Percentiles rank a stretch among this genome's conserved stretches.
Evolutionary conservation across 176 grass and related monocot genomes (phyloP).

Genomic region (Rhipidocladum racemiflorum): DNA sequence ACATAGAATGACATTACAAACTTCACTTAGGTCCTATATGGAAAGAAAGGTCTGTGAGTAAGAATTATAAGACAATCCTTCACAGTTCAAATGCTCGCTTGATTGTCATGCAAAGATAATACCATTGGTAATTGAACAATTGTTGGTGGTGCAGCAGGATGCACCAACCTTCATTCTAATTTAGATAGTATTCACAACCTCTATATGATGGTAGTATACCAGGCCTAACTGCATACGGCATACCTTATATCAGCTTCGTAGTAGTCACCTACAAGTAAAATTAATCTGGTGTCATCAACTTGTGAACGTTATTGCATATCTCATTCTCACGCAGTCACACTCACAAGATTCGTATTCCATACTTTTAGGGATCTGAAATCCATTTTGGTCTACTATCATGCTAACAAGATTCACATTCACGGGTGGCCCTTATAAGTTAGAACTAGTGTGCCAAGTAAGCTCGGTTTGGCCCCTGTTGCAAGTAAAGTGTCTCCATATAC

Average conservation of each 20-base stretch:
- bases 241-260: slow-evolving; percentile 27
- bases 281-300: neutral
- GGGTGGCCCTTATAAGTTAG: neutral
- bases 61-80: neutral
- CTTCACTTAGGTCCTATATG: neutral
- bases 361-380: neutral
- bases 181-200: neutral
- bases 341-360: neutral
- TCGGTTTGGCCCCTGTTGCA: slow-evolving; percentile 4
- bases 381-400: neutral
- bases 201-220: neutral
- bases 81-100: slow-evolving; percentile 1
- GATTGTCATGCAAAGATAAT: slow-evolving; percentile 18
- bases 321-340: neutral
- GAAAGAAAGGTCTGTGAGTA: neutral
- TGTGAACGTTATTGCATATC: neutral
- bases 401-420: no score
- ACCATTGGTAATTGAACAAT: neutral
- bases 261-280: slow-evolving; percentile 20
- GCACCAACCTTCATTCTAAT: neutral
- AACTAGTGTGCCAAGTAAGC: neutral
- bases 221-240: neutral
- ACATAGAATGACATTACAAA: slow-evolving; percentile 2
- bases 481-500: neutral
- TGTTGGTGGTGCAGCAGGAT: slow-evolving; percentile 9